Conservation (phyloP, 208 protist species). For the Kentomonas sorsogonicus region DNA sequence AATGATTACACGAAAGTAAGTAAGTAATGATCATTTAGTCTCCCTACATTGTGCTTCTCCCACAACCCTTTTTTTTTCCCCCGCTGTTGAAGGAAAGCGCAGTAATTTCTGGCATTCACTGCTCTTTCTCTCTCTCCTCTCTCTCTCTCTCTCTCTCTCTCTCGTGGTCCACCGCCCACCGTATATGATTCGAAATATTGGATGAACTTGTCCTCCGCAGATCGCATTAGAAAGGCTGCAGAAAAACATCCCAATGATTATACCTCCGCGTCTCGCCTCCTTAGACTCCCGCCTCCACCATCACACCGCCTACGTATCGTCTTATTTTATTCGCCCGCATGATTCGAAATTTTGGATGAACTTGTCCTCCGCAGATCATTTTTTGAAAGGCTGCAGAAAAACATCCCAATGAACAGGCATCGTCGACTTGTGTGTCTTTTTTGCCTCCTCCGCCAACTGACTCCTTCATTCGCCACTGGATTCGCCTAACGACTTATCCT, state of each 20-base stretch:
- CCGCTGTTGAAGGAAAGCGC: too few species aligned
- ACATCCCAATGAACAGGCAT: slow-evolving; percentile 18
- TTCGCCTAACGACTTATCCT: too few species aligned
- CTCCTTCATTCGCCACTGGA: too few species aligned
- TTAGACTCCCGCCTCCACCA: too few species aligned
- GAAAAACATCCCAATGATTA: slow-evolving; percentile 23
- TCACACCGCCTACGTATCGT: too few species aligned
- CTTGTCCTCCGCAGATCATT: slow-evolving; percentile 21
- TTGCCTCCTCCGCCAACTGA: too few species aligned
- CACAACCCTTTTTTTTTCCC: too few species aligned
- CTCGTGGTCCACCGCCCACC: neutral
- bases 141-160: neutral
- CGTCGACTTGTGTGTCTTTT: too few species aligned
- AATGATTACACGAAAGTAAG: slow-evolving; percentile 8
- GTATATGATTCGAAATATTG: slow-evolving; percentile 18
- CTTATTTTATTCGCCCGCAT: too few species aligned
- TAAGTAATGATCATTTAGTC: neutral
- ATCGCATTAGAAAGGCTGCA: slow-evolving; percentile 12
- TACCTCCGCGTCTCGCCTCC: too few species aligned
- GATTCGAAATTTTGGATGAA: slow-evolving; percentile 25
- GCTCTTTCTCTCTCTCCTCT: neutral
- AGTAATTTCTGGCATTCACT: too few species aligned
- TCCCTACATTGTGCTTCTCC: too few species aligned
- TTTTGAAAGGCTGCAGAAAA: slow-evolving; percentile 13
- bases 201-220: slow-evolving; percentile 26